Evolutionary conservation across 106 monocot genomes (phyloP).

Genomic region (Dendrobium huoshanense): DNA sequence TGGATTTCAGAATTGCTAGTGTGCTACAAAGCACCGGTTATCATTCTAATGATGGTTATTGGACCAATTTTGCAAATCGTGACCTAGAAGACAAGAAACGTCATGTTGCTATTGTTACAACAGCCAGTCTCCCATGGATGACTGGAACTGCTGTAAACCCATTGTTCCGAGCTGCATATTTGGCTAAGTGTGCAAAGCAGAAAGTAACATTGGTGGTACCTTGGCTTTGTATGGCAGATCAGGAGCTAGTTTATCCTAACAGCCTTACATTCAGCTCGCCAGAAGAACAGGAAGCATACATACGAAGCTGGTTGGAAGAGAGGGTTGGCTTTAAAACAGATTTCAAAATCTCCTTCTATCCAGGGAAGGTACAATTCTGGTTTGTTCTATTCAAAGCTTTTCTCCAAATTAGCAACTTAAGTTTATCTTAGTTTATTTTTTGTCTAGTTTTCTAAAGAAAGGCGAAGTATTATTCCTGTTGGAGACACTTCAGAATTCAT

Average conservation of each 20-base stretch:
- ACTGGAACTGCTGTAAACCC: slow-evolving; percentile 99
- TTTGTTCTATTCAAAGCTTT: neutral
- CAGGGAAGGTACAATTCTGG: slow-evolving; percentile 65
- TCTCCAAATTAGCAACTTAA: neutral
- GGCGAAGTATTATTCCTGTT: slow-evolving; percentile 92
- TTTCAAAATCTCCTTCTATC: slow-evolving; percentile 98
- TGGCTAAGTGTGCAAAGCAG: slow-evolving; percentile 72
- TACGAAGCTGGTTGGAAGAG: slow-evolving; percentile 88
- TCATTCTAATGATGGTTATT: slow-evolving; percentile 55
- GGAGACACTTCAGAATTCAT: slow-evolving; percentile 96
- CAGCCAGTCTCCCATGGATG: slow-evolving; percentile 99
- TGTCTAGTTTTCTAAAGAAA: slow-evolving; percentile 79
- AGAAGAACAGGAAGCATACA: slow-evolving; percentile 91
- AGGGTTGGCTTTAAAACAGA: slow-evolving; percentile 83
- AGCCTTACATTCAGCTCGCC: slow-evolving; percentile 68
- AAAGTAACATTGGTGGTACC: slow-evolving; percentile 91
- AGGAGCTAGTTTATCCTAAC: slow-evolving; percentile 92
- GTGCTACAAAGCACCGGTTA: slow-evolving; percentile 82
- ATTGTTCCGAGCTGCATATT: slow-evolving; percentile 87
- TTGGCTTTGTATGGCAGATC: slow-evolving; percentile 92
- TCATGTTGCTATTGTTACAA: slow-evolving; percentile 91
- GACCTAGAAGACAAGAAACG: slow-evolving; percentile 38
- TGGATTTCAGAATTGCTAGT: slow-evolving; percentile 78
- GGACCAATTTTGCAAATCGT: slow-evolving; percentile 27
- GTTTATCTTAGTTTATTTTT: neutral